Evolutionary conservation across 768 basidiomycete genomes (phyloP).

Genomic region (Rhodotorula diobovata): DNA sequence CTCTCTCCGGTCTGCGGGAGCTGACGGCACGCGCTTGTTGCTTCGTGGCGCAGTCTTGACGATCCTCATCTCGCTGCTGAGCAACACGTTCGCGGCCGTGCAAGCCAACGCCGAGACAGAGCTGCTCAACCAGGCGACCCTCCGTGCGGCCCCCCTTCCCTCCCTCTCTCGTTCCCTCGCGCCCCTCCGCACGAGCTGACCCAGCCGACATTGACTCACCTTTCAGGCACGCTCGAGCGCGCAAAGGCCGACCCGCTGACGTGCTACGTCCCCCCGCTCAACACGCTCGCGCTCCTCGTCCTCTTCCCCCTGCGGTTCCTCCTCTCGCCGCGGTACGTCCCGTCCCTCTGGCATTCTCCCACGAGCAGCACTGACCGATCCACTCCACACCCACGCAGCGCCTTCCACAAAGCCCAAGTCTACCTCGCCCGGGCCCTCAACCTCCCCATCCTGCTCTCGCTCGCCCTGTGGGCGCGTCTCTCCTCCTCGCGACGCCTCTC

Average conservation of each 20-base stretch:
- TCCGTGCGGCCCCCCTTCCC: slow-evolving; percentile 11
- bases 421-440: slow-evolving; percentile 23
- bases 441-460: slow-evolving; percentile 30
- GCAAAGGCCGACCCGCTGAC: slow-evolving; percentile 46
- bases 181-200: background rate
- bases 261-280: slow-evolving; percentile 72
- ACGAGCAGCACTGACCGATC: no score
- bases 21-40: background rate
- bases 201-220: background rate
- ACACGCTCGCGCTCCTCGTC: slow-evolving; percentile 75
- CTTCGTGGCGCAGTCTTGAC: slow-evolving; percentile 71
- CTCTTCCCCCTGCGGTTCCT: slow-evolving; percentile 83
- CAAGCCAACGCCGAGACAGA: slow-evolving; percentile 68
- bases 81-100: slow-evolving; percentile 90
- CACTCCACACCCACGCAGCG: background rate
- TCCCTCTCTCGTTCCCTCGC: rapidly evolving
- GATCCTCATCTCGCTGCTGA: slow-evolving; percentile 60
- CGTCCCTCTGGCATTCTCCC: no score
- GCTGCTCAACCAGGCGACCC: slow-evolving; percentile 36
- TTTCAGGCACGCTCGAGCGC: slow-evolving; percentile 73
- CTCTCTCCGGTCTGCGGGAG: background rate
- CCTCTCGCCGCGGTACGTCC: slow-evolving; percentile 63
- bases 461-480: slow-evolving; percentile 12
- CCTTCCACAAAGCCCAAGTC: slow-evolving; percentile 26
- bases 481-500: background rate